Conservation (phyloP, 2,329 filamentous ascomycete genomes). For the Claviceps spartinae region DNA sequence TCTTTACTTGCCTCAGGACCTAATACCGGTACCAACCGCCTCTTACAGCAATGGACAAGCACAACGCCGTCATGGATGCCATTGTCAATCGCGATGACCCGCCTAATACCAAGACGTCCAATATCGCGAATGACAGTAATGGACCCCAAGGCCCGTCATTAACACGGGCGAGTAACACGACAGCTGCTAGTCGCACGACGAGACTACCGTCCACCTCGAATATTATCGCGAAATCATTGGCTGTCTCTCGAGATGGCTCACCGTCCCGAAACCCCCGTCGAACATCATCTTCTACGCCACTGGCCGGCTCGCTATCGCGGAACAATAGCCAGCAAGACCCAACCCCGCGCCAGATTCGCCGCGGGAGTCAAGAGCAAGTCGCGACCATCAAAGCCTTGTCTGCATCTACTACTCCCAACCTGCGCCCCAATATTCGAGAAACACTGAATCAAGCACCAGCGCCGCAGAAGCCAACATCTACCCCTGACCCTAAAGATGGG, state of each 20-base stretch:
- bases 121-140: background rate
- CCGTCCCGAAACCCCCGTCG: slow-evolving; percentile 27
- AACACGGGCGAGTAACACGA: slow-evolving; percentile 8
- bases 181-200: slow-evolving; percentile 17
- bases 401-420: slow-evolving; percentile 50
- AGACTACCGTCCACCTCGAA: slow-evolving; percentile 24
- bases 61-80: slow-evolving; percentile 12
- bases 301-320: slow-evolving; percentile 38
- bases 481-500: slow-evolving; percentile 38
- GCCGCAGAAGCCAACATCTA: slow-evolving; percentile 46
- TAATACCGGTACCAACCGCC: slow-evolving; percentile 14
- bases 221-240: slow-evolving; percentile 23
- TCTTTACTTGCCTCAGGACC: slow-evolving; percentile 13
- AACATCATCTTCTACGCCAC: slow-evolving; percentile 21
- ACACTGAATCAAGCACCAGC: slow-evolving; percentile 45
- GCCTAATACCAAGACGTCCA: slow-evolving; percentile 5
- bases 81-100: slow-evolving; percentile 8
- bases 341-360: slow-evolving; percentile 40
- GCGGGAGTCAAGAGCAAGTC: slow-evolving; percentile 44
- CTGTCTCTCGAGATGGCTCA: slow-evolving; percentile 33
- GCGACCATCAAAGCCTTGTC: slow-evolving; percentile 55
- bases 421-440: slow-evolving; percentile 50
- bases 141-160: slow-evolving; percentile 1
- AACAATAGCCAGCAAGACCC: slow-evolving; percentile 52
- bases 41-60: slow-evolving; percentile 20